Conservation (phyloP, 345 rosid species). For the Ceriops zippeliana region DNA sequence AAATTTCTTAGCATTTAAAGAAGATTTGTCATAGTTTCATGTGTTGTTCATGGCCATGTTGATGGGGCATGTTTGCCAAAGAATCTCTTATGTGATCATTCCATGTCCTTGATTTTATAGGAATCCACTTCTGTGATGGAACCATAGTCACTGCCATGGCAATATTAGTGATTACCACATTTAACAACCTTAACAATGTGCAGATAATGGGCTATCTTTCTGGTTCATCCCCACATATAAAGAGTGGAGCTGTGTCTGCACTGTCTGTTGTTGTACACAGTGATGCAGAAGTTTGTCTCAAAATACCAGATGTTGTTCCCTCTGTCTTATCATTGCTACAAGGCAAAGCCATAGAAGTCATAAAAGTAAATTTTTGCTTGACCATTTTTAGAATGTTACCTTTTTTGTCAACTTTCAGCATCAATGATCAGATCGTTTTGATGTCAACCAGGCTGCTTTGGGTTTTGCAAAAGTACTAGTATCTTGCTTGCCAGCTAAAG, state of each 20-base stretch:
- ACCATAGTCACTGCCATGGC: neutral
- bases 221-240: constrained; percentile 86
- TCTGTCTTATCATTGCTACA: constrained; percentile 79
- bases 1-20: too few relatives aligned
- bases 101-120: too few relatives aligned
- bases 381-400: neutral
- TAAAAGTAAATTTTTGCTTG: constrained; percentile 47
- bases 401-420: neutral
- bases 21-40: too few relatives aligned
- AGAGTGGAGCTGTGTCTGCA: constrained; percentile 93
- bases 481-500: constrained; percentile 61
- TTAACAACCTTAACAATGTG: constrained; percentile 10
- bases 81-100: too few relatives aligned
- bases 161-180: neutral
- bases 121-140: neutral
- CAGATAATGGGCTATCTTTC: constrained; percentile 91
- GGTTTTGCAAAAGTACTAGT: constrained; percentile 87
- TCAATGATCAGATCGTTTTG: constrained; percentile 11
- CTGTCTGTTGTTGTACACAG: constrained; percentile 70
- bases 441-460: constrained; percentile 62
- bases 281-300: constrained; percentile 55
- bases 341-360: constrained; percentile 71
- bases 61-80: too few relatives aligned
- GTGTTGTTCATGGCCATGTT: too few relatives aligned
- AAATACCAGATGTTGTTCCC: constrained; percentile 65